Evolutionary conservation across 2,329 filamentous ascomycete genomes (phyloP), one percentile per base, ranked within the genome.

Genomic region (Pestalotiopsis fici): DNA sequence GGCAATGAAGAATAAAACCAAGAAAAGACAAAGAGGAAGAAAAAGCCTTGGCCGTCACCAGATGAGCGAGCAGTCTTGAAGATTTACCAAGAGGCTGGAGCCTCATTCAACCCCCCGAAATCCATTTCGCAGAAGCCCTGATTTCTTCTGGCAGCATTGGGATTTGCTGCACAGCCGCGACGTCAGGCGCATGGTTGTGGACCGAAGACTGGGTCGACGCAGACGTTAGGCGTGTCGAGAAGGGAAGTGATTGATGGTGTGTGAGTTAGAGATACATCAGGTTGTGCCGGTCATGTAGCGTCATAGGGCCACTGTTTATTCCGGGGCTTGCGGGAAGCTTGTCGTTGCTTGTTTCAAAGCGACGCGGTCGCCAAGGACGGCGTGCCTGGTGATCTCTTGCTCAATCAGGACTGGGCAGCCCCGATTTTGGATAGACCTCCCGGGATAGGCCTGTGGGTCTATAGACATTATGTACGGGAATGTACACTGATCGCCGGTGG

Each of bases 141-240:
- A 21, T 31, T 31, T 27, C 27, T 23, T 60, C 31, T 37, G 57
- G 31, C 25, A 21, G 57, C 57, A 62, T 47, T 62, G 37, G 35
- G 59, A 62, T 62, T 43, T 62, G 59, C 59, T 47, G 59, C 59
- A 62, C 59, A 62, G 59, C 59, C 59, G 59, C 59, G 59, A 62
- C 59, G 59, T 62, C 57, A 60, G n/a, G 31, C 57, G 57, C 57
- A 31, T 60, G 15, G 35, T 12, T 47, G 59, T 62, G 59, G 59
- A 62, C 59, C 59, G 18, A 62, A 62, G 21, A 62, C 35, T 50
- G 59, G 59, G 59, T 62, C 57, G 31, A 31, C 15, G 23, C 28
- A 35, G 25, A 35, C 37, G 37, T 62, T 60, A 35, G 55, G 55
- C 31, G 57, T 60, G 57, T 60, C 57, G 57, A 37, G 28, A 31